Evolutionary conservation across 75 land plant species (phyloP), one percentile per base, ranked within the genome.

Genomic region (Azolla pinnata): DNA sequence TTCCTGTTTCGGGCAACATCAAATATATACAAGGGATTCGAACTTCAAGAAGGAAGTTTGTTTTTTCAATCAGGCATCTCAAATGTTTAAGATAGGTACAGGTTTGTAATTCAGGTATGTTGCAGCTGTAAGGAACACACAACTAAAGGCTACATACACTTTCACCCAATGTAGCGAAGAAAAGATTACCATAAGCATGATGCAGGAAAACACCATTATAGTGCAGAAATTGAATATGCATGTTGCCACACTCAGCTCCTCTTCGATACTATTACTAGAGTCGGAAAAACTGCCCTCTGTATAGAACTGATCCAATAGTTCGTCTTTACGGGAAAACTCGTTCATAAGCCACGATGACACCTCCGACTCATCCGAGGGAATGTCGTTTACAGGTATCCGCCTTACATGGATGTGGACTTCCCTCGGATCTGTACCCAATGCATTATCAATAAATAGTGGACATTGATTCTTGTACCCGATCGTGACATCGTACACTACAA

Each of bases 401-500:
- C 65, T 75, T 33, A 84, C 59, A 61, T 91, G 88, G 25, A 91
- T 84, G 44, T 91, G 95, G 40, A 91, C 97, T 67, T 91, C 95
- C 8, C 83, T 69, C 47, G 97, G 97, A 68, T 88, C 95, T 30
- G 76, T 82, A 5, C 97, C 97, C 38, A 75, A 80, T 0, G 76
- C 76, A 73, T 84, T 88, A 57, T 91, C 83, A 60, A 80, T 59
- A 50, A 91, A 82, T 29, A 46, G 46, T 33, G 96, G 95, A 56
- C 81, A 80, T 2, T 76, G 75, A 54, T 84, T 31, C 73, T 82
- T 84, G 80, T 91, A 91, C 0, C 75, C 95, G 55, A 91, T 84
- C 26, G 86, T 91, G 30, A 91, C 60, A 70, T 91, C 97, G 74
- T 91, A 91, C 40, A 91, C 97, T 91, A 86, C 73, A 79, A 17